phyloP scores from a whole-genome alignment of 495 filamentous ascomycete species.

The Penicillium samsonianum region DNA sequence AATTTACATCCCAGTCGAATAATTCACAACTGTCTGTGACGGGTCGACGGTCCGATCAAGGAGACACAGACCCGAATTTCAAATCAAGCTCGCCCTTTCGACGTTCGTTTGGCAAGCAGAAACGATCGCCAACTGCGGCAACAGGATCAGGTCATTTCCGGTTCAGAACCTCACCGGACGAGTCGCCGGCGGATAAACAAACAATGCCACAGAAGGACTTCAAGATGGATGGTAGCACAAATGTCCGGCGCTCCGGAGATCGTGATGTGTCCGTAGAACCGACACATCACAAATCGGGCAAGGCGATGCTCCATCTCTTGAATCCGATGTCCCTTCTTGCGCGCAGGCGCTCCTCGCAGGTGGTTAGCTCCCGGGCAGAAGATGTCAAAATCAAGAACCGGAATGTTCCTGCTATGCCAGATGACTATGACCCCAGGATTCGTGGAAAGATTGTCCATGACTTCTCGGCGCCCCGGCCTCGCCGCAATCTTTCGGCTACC shows the following conservation, averaged over 20 bases:
- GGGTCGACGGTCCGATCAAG: conserved; percentile 27
- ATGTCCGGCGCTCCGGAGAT: conserved; percentile 31
- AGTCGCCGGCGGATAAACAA: conserved; percentile 31
- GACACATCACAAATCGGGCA: conserved; percentile 47
- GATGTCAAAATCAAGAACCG: conserved; percentile 50
- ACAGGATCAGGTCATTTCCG: conserved; percentile 35
- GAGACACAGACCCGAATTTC: conserved; percentile 32
- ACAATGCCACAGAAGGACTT: conserved; percentile 30
- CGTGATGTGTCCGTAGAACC: conserved; percentile 36
- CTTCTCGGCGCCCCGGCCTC: conserved; percentile 80
- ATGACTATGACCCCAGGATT: conserved; percentile 83
- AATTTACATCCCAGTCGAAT: conserved; percentile 31
- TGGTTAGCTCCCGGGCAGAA: conserved; percentile 43
- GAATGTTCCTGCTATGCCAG: conserved; percentile 61
- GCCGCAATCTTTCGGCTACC: conserved; percentile 51
- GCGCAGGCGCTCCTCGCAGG: conserved; percentile 56
- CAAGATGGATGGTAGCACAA: conserved; percentile 23
- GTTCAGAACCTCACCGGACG: conserved; percentile 40
- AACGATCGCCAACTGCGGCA: conserved; percentile 33
- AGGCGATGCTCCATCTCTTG: conserved; percentile 64
- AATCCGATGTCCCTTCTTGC: conserved; percentile 69
- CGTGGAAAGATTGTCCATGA: conserved; percentile 84
- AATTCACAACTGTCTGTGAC: conserved; percentile 32
- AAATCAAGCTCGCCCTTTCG: conserved; percentile 44
- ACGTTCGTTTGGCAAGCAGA: conserved; percentile 40